Base-by-base conservation (phyloP, 2,329 filamentous ascomycete genomes). In the Aspergillus latus region DNA sequence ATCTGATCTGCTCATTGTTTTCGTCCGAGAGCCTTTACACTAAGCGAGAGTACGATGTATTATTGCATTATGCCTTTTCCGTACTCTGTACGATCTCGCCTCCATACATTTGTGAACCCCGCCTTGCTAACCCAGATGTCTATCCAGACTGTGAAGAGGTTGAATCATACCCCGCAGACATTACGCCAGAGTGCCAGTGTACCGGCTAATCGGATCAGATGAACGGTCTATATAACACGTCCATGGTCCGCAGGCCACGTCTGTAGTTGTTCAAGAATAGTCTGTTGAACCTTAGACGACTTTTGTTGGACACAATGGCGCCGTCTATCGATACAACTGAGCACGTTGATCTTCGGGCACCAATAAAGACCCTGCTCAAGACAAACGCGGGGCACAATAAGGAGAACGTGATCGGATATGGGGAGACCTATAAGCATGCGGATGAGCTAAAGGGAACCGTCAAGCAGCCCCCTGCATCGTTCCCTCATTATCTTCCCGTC, bases 401-500 rank as follows among this genome's bases (percentile, higher is more conserved):
- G 64, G 72, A 74, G 58, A 68, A 69, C 45, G 44, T 70, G 42
- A 66, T 70, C 29, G 71, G 71, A 45, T 71, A 72, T 52, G 65
- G 64, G 15, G 60, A 63, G 28, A 39, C 56, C 1, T 71, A 68
- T 47, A 74, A 78, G 48, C 78, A 79, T 58, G 80, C 83, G 0
- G 69, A 74, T 4, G 83, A 85, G 61, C 62, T 82, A 37, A 75
- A 83, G 49, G 83, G 83, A 3, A 80, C 78, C 9, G 77, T 69
- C 2, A 81, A 78, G 59, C 77, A 83, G 62, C 74, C 80, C 13
- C 79, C 82, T 8, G 81, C 82, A 5, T 80, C 84, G 68, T 92
- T 89, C 62, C 85, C 85, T 3, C 79, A 90, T 67, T 92, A 92
- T 69, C 81, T 91, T 7, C 88, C 88, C 2, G 85, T 84, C 1